Evolutionary conservation across 495 filamentous ascomycete species (phyloP).

Genomic region (Lichenothelia convexa): DNA sequence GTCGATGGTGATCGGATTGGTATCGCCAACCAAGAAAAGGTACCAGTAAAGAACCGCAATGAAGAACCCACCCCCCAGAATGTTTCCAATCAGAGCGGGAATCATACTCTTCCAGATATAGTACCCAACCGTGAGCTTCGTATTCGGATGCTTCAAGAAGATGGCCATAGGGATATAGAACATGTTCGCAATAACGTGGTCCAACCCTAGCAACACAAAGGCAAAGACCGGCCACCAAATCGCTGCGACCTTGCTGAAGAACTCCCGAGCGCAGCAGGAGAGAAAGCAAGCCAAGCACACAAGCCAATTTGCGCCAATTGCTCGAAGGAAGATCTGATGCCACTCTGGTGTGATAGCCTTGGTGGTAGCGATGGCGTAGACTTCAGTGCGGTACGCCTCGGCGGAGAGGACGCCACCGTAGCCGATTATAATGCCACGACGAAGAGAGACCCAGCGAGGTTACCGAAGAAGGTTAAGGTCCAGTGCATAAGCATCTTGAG

Average conservation of each 20-base stretch:
- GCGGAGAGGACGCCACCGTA: constrained; percentile 36
- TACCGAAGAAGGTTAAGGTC: constrained; percentile 43
- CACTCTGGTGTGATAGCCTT: constrained; percentile 39
- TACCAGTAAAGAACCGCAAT: no score
- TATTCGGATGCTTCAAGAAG: constrained; percentile 27
- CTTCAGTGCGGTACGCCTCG: constrained; percentile 30
- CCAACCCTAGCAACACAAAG: constrained; percentile 39
- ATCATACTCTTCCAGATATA: constrained; percentile 52
- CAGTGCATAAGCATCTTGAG: no score
- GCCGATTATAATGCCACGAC: constrained; percentile 39
- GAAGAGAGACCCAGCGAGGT: constrained; percentile 40
- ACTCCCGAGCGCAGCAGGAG: constrained; percentile 34
- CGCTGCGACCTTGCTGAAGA: constrained; percentile 37
- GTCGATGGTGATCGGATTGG: no score
- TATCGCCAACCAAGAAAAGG: no score
- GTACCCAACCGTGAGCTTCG: constrained; percentile 30
- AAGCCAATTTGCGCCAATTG: constrained; percentile 45
- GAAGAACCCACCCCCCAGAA: no score
- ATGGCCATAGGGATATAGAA: constrained; percentile 35
- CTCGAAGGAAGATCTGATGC: constrained; percentile 41
- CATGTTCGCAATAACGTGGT: constrained; percentile 50
- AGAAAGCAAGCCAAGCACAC: constrained; percentile 42
- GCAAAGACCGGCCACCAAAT: constrained; percentile 47
- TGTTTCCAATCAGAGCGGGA: constrained; percentile 38
- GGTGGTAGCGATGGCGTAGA: constrained; percentile 31